Percentiles rank a stretch among this genome's conserved stretches.
These are phyloP conservation scores for Podospora pseudoanserina DNA, from an alignment of 495 filamentous ascomycete genomes.

Conservation along the genomic window DNA sequence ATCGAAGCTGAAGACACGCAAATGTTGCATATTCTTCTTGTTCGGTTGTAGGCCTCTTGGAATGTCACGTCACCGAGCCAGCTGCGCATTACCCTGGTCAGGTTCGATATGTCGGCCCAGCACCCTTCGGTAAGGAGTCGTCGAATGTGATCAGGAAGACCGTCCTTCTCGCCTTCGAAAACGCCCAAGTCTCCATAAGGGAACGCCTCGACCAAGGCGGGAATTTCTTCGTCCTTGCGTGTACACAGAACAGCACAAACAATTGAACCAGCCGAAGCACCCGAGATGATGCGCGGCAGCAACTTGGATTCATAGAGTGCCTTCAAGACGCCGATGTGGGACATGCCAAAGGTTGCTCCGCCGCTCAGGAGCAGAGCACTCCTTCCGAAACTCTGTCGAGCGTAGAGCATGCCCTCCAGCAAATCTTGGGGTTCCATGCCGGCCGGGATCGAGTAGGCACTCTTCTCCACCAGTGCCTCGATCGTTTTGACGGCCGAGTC, in stretches of 20 bases:
- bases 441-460: constrained; percentile 46
- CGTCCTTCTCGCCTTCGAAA: constrained; percentile 70
- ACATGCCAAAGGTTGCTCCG: constrained; percentile 93
- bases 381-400: constrained; percentile 82
- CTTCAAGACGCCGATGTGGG: constrained; percentile 92
- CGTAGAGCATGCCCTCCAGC: constrained; percentile 58
- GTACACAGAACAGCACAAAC: constrained; percentile 84
- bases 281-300: constrained; percentile 88
- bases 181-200: constrained; percentile 79
- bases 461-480: constrained; percentile 62
- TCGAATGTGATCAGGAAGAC: constrained; percentile 63
- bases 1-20: constrained; percentile 82
- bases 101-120: constrained; percentile 76
- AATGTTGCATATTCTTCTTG: constrained; percentile 85
- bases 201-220: constrained; percentile 65
- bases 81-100: constrained; percentile 73
- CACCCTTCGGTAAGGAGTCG: constrained; percentile 77
- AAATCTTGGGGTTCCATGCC: constrained; percentile 62
- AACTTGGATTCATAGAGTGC: constrained; percentile 70
- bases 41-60: constrained; percentile 91
- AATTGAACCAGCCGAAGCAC: constrained; percentile 91
- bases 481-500: constrained; percentile 71
- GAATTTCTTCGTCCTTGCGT: constrained; percentile 79
- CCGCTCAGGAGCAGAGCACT: constrained; percentile 85
- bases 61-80: constrained; percentile 88